Evolutionary conservation across 495 filamentous ascomycete species (phyloP).

Genomic region (Tuber microsphaerosporum): DNA sequence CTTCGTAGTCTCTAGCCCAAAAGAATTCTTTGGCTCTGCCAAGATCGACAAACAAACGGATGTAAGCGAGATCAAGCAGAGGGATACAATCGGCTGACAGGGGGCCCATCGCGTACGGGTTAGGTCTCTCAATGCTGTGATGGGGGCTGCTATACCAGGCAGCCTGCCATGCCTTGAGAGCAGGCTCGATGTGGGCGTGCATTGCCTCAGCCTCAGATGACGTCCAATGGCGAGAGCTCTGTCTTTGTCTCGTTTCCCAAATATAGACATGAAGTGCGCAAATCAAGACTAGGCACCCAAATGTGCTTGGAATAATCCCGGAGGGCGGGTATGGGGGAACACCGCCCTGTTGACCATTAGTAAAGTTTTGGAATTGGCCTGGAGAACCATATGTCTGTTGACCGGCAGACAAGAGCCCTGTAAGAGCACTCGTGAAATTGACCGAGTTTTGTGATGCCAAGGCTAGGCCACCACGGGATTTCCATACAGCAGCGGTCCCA

Average conservation of each 20-base stretch:
- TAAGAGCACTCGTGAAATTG: constrained; percentile 70
- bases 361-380: constrained; percentile 33
- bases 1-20: constrained; percentile 89
- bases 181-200: constrained; percentile 94
- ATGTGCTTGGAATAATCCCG: constrained; percentile 72
- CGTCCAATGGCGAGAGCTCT: constrained; percentile 86
- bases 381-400: constrained; percentile 47
- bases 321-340: constrained; percentile 39
- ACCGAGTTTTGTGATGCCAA: constrained; percentile 59
- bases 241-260: constrained; percentile 90
- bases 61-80: constrained; percentile 87
- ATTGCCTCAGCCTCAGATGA: constrained; percentile 87
- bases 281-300: constrained; percentile 87
- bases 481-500: constrained; percentile 71
- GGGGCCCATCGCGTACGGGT: constrained; percentile 80
- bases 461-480: constrained; percentile 61
- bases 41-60: constrained; percentile 87
- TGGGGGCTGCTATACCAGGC: constrained; percentile 84
- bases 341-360: constrained; percentile 35
- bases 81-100: constrained; percentile 91
- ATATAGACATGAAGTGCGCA: constrained; percentile 97
- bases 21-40: constrained; percentile 87
- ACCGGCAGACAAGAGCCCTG: constrained; percentile 55
- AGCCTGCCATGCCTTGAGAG: constrained; percentile 87
- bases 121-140: constrained; percentile 81